Evolutionary conservation across 2,329 filamentous ascomycete genomes (phyloP), one percentile per base, ranked within the genome.

Genomic region (Triangularia setosa): DNA sequence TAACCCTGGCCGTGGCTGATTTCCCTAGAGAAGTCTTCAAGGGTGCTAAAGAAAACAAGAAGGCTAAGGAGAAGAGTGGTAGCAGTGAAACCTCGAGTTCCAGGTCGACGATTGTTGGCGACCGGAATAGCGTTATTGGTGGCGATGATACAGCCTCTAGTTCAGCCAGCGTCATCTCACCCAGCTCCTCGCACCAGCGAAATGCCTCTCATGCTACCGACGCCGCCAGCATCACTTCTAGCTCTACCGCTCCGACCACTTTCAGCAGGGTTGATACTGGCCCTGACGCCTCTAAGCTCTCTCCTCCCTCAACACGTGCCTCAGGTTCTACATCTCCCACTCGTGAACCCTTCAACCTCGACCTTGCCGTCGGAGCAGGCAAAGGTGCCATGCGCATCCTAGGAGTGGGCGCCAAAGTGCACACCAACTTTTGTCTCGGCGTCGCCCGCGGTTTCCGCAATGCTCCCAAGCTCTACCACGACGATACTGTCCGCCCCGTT

Each of bases 381-480:
- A 89, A 86, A 69, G 87, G 89, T 1, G 83, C 93, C 35, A 84
- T 86, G 23, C 85, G 87, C n/a, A 89, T 95, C 57, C 86, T 93
- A 4, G 84, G 84, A 11, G 88, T 90, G n/a, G 86, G 90, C 4
- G 81, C 94, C 65, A 91, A 90, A 70, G 89, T 89, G 1, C 93
- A 93, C 0, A 89, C 95, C 83, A 92, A 96, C 74, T 90, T 97
- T 68, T 91, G 91, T 48, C 78, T 97, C 52, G 90, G 90, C 0
- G 78, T 97, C 40, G 90, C 93, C 0, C 90, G 90, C 75, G 93
- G 93, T 0, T 96, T 97, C 74, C 90, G 94, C 73, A 97, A 97
- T 71, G 89, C 91, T 5, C 93, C 93, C 0, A 89, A 86, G 69
- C 79, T 97, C 0, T 97, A 97, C 73, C 90, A 93, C 52, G 93